Conservation (phyloP, 345 rosid genomes). For the Sapria himalayana region DNA sequence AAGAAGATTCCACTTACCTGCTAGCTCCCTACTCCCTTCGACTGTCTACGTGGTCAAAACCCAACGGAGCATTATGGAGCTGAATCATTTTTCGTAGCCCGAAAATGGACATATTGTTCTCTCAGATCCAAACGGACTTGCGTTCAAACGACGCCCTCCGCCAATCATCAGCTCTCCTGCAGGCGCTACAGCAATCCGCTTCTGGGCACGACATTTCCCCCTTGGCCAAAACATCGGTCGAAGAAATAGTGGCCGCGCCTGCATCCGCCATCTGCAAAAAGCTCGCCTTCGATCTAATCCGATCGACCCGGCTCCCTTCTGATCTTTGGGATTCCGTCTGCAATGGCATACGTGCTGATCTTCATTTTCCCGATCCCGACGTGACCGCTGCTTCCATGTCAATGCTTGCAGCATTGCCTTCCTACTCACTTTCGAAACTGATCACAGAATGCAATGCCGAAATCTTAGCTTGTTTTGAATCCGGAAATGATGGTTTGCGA, state of each 20-base stretch:
- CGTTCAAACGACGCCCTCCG: neutral
- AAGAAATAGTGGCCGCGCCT: neutral
- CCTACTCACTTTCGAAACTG: slow-evolving; percentile 37
- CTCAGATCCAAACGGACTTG: slow-evolving; percentile 82
- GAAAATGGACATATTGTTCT: slow-evolving; percentile 70
- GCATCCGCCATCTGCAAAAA: neutral
- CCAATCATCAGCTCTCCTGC: neutral
- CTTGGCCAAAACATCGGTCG: neutral
- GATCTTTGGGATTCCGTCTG: neutral
- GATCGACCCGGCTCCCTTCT: neutral
- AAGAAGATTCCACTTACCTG: no score
- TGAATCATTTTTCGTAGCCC: no score
- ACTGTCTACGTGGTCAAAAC: no score
- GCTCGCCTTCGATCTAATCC: neutral
- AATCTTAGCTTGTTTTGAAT: slow-evolving; percentile 18
- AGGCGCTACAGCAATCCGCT: neutral
- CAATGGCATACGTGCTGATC: slow-evolving; percentile 59
- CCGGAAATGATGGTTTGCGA: neutral
- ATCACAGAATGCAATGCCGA: slow-evolving; percentile 53
- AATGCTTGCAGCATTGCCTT: neutral
- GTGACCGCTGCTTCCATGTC: neutral
- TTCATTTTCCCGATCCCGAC: slow-evolving; percentile 51
- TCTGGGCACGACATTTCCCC: neutral
- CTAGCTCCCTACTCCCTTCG: no score
- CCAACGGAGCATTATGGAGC: no score